Base-by-base conservation (phyloP, 2,329 filamentous ascomycete genomes). In the Colletotrichum godetiae region DNA sequence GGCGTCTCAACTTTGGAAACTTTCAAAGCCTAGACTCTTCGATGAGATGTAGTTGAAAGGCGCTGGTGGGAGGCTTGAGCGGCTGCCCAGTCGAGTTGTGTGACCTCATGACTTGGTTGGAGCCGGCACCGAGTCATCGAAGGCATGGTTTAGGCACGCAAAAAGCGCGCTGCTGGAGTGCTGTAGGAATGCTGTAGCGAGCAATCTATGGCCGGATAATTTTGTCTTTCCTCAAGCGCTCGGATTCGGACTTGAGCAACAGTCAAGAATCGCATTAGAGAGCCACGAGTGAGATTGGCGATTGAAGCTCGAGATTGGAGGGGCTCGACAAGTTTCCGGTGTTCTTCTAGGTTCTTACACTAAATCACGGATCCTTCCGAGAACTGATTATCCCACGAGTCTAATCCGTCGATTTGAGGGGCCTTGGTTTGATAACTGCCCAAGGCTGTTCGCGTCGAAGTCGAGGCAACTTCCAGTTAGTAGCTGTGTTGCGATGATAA, bases 161-260 rank as follows among this genome's bases (percentile, higher is more conserved):
- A 22, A 49, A n/a, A 59, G 31, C 46, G 37, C 31, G 27, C 33
- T 63, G 22, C 67, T 58, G 65, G 49, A 61, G 58, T 53, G 69
- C 53, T 66, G 63, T 65, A 63, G 59, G 59, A 46, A 42, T 55
- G 61, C 67, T 62, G 67, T 29, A 61, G 52, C 52, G 29, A 55
- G 59, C 31, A 33, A 60, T 56, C 67, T 62, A 49, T 37, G 62
- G 29, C 61, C 27, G 57, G 22, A 53, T 53, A 49, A 61, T 72
- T 67, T 72, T 62, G 62, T 63, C 35, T 74, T 67, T 72, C 56
- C 58, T 31, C 62, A 72, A 46, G 57, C 61, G 72, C 72, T 63
- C 62, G 49, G 67, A 52, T 72, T 49, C 33, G 53, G 58, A 53
- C 56, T 13, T 58, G 46, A 27, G 11, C 33, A 56, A 52, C 24